Evolutionary conservation across 108 stramenopile species (phyloP).

Genomic region (Stephanodiscus triporus): DNA sequence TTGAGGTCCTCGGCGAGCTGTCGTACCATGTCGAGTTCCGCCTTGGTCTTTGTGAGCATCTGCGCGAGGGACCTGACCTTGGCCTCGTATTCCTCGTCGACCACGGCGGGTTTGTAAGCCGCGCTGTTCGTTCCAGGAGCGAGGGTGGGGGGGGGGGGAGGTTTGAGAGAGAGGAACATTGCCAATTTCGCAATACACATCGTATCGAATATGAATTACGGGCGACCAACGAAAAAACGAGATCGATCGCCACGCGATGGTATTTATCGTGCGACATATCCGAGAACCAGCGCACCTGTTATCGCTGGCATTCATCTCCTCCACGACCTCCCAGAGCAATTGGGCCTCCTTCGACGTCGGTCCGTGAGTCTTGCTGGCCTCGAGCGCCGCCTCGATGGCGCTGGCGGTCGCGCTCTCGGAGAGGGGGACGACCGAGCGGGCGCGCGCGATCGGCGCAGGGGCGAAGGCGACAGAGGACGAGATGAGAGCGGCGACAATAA

Average conservation of each 20-base stretch:
- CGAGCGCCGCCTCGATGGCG: constrained; percentile 70
- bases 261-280: too few species aligned
- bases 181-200: too few species aligned
- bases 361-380: constrained; percentile 67
- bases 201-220: too few species aligned
- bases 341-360: constrained; percentile 63
- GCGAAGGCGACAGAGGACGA: constrained; percentile 41
- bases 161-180: neutral
- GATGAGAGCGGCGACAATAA: constrained; percentile 26
- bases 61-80: constrained; percentile 46
- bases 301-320: constrained; percentile 77
- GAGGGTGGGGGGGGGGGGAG: neutral
- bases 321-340: constrained; percentile 84
- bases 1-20: constrained; percentile 41
- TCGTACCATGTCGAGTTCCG: constrained; percentile 34
- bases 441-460: constrained; percentile 26
- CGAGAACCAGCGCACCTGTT: constrained; percentile 80
- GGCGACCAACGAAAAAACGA: too few species aligned
- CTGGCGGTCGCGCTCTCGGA: constrained; percentile 33
- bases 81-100: constrained; percentile 41
- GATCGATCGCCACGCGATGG: too few species aligned
- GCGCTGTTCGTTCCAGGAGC: constrained; percentile 15
- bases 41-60: constrained; percentile 47
- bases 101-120: constrained; percentile 38
- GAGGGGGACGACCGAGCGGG: constrained; percentile 23